Conservation (phyloP, 148 eudicot species). For the Linanthus parryae region DNA sequence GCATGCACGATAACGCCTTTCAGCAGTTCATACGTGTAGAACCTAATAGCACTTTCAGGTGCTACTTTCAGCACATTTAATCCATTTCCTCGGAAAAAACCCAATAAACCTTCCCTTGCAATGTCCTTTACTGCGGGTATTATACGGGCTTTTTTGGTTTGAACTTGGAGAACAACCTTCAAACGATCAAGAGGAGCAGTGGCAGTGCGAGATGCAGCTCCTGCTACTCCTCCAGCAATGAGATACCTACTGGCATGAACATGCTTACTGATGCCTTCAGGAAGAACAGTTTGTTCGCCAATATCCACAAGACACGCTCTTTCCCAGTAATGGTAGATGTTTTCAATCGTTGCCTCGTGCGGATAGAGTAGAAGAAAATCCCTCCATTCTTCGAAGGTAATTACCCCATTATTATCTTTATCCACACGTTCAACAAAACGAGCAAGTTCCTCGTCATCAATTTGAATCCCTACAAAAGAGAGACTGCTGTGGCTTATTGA, state of each 20-base stretch:
- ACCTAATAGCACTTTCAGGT: constrained; percentile 83
- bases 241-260: constrained; percentile 61
- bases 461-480: constrained; percentile 71
- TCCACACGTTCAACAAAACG: constrained; percentile 82
- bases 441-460: constrained; percentile 77
- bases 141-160: constrained; percentile 42
- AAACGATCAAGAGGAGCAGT: constrained; percentile 86
- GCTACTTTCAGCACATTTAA: constrained; percentile 75
- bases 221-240: constrained; percentile 81
- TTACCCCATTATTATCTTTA: constrained; percentile 79
- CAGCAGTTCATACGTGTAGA: constrained; percentile 68
- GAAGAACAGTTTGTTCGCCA: constrained; percentile 80
- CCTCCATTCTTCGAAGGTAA: constrained; percentile 89
- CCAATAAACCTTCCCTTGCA: constrained; percentile 71
- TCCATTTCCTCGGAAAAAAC: constrained; percentile 80
- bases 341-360: constrained; percentile 75
- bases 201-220: constrained; percentile 86
- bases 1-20: constrained; percentile 46
- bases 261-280: constrained; percentile 74
- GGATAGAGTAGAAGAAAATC: constrained; percentile 83
- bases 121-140: constrained; percentile 46
- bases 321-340: constrained; percentile 78
- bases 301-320: constrained; percentile 81
- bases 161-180: constrained; percentile 69
- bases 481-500: constrained; percentile 71